Evolutionary conservation across 495 filamentous ascomycete genomes (phyloP), one percentile per base, ranked within the genome.

Genomic region (Penicillium argentinense): DNA sequence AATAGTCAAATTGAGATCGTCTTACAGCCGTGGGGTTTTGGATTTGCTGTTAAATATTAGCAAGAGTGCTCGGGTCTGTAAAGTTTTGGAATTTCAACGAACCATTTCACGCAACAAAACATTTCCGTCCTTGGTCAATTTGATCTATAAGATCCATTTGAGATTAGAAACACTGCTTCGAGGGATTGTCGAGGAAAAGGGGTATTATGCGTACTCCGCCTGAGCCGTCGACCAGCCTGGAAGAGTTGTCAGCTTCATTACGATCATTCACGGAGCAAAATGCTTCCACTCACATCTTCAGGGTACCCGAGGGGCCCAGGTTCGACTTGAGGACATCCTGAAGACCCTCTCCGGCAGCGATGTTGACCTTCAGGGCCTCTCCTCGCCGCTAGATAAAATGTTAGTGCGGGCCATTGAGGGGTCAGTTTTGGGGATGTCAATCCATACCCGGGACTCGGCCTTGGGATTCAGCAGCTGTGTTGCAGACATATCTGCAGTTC

Each of bases 111-210:
- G 81, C 56, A 99, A 66, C 43, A 99, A 75, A 38, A 97, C 93
- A 63, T 93, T 95, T 61, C 93, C 93, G 77, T 99, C 93, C 72
- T 99, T 99, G 40, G 93, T 99, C 60, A 99, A 77, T 71, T 97
- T 99, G 76, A 99, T 99, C 87, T 96, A 56, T 66, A 26, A 22
- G 39, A 47, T 29, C 43, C 32, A 23, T 18, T 19, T 25, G 17
- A 30, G 3, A 43, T 65, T 51, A 63, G 53, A 39, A 12, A 45
- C 45, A 26, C 9, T 14, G 44, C 25, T 39, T 26, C 5, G 18
- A 34, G 29, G 17, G 25, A 40, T 52, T 50, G n/a, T 33, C 38
- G 28, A 48, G 44, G 33, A 19, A 42, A 48, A 50, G 19, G 27
- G 51, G 32, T 28, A 54, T 47, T 44, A 37, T 57, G 72, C 83